Evolutionary conservation across 140 eudicot species (phyloP).

Genomic region (Oenanthe javanica): DNA sequence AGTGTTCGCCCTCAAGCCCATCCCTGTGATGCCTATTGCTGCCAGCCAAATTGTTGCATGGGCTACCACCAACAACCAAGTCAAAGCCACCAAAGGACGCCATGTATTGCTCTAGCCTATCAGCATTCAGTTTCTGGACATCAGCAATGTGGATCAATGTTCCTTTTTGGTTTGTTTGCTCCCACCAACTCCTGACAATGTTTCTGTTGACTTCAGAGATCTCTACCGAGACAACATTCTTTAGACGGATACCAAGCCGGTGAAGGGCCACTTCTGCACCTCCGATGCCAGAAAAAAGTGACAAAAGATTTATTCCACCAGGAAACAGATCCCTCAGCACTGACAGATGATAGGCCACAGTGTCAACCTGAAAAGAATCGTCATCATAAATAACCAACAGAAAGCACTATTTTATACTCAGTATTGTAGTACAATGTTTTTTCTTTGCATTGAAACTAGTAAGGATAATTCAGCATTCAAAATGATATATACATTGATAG

Average conservation of each 20-base stretch:
- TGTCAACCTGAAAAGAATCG: constrained; percentile 55
- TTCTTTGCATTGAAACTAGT: background rate
- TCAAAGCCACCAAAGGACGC: constrained; percentile 57
- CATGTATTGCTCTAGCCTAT: constrained; percentile 30
- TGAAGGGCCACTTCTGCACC: constrained; percentile 96
- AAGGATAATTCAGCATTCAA: background rate
- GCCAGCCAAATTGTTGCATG: constrained; percentile 88
- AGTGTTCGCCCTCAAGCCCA: constrained; percentile 81
- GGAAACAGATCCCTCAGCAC: constrained; percentile 60
- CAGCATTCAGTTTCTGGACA: constrained; percentile 36
- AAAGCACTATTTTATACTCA: background rate
- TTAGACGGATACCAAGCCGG: constrained; percentile 65
- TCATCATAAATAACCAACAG: background rate
- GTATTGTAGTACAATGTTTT: background rate
- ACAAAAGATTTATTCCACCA: constrained; percentile 55
- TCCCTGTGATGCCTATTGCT: constrained; percentile 83
- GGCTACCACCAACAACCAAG: constrained; percentile 76
- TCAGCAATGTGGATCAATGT: constrained; percentile 52
- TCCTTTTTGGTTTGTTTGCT: constrained; percentile 76
- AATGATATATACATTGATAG: background rate
- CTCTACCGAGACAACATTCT: constrained; percentile 79
- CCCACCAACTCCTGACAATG: constrained; percentile 86
- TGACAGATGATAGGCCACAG: constrained; percentile 88
- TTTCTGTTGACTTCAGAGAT: constrained; percentile 63
- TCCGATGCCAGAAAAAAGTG: constrained; percentile 94